Percentiles rank a stretch among this genome's conserved stretches.
Evolutionary conservation across 2,329 filamentous ascomycete genomes (phyloP).

Genomic region (Colletotrichum sojae): DNA sequence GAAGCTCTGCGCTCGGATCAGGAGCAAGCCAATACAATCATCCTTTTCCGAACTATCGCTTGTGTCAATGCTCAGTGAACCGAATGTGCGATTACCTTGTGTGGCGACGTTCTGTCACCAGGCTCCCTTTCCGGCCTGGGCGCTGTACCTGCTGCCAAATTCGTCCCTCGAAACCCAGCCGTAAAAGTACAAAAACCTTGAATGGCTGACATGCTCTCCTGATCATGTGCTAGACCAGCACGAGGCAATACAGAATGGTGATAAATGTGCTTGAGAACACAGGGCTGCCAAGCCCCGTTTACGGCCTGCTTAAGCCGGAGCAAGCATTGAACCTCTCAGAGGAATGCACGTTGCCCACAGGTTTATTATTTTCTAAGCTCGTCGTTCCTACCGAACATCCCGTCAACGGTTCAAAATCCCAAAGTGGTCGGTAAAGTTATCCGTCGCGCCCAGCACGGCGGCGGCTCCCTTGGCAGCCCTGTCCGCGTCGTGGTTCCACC

Average conservation of each 20-base stretch:
- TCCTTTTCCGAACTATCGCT: conserved; percentile 17
- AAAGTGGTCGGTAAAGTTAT: neutral
- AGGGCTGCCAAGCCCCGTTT: neutral
- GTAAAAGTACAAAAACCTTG: neutral
- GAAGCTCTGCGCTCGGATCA: conserved; percentile 38
- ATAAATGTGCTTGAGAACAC: conserved; percentile 7
- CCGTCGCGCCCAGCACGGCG: neutral
- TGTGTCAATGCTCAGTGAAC: neutral
- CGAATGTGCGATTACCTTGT: neutral
- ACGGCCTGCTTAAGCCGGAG: neutral
- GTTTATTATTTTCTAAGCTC: too few species aligned
- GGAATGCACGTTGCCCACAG: too few species aligned
- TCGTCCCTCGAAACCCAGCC: neutral
- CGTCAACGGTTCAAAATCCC: neutral
- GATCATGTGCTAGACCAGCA: neutral
- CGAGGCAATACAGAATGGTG: neutral
- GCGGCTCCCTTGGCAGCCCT: conserved; percentile 53
- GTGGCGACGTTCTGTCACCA: neutral
- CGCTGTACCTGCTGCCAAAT: neutral
- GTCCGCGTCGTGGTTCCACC: conserved; percentile 60
- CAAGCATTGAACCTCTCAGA: neutral
- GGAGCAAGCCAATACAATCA: conserved; percentile 33
- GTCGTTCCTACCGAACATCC: too few species aligned
- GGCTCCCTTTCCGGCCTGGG: neutral
- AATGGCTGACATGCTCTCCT: neutral